Conservation (phyloP, 305 asterid species). For the Andrographis paniculata region DNA sequence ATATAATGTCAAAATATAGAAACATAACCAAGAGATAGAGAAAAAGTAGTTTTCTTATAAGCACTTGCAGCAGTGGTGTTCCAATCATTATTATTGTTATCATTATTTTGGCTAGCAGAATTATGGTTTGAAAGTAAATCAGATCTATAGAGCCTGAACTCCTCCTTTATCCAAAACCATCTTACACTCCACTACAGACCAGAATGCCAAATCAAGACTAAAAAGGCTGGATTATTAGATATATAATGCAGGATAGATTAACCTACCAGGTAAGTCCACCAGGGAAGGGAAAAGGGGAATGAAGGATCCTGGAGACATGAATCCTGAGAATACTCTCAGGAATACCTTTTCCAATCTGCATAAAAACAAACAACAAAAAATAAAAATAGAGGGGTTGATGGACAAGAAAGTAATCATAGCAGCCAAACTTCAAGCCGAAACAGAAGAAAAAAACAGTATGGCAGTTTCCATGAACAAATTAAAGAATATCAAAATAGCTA, state of each 20-base stretch:
- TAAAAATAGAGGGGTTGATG: conserved; percentile 14
- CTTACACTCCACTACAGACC: not conserved
- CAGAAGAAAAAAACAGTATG: not conserved
- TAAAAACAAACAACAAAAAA: too few relatives aligned
- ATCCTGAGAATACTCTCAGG: conserved; percentile 42
- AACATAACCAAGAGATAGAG: conserved; percentile 10
- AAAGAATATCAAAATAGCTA: conserved; percentile 14
- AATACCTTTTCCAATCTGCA: conserved; percentile 61
- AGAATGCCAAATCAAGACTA: not conserved
- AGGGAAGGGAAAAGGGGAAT: conserved; percentile 71
- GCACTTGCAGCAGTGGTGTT: conserved; percentile 11
- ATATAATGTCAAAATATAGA: conserved; percentile 15
- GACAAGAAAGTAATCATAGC: conserved; percentile 6
- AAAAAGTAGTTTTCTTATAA: conserved; percentile 10
- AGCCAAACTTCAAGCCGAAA: conserved; percentile 8
- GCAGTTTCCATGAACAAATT: conserved; percentile 1
- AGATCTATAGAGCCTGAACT: too few relatives aligned
- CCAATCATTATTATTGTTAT: too few relatives aligned
- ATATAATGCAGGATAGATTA: conserved; percentile 12
- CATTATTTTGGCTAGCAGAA: too few relatives aligned
- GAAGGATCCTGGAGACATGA: conserved; percentile 80
- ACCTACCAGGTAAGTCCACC: conserved; percentile 84
- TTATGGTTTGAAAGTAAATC: too few relatives aligned
- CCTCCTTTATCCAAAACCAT: not conserved
- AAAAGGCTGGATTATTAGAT: too few relatives aligned